These are phyloP conservation scores for Stenogyne calaminthoides DNA, from an alignment of 305 asterid species.

Conservation along the genomic window DNA sequence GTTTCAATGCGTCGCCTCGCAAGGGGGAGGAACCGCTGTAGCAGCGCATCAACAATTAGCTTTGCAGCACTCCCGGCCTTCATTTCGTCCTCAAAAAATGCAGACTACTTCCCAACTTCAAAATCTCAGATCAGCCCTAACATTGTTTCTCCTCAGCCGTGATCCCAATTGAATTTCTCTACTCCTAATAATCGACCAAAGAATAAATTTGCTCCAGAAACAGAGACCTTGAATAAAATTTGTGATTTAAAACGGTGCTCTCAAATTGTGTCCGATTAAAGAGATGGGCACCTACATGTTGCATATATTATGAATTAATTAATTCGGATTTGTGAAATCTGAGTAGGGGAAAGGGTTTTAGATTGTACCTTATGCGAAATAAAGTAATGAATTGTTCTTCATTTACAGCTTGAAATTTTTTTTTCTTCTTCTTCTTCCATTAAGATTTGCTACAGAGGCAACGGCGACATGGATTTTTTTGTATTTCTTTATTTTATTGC, in stretches of 20 bases:
- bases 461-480: slow-evolving; percentile 35
- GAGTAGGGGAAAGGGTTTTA: slow-evolving; percentile 8
- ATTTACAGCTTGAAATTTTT: slow-evolving; percentile 33
- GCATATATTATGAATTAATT: background rate
- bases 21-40: slow-evolving; percentile 98
- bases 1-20: slow-evolving; percentile 98
- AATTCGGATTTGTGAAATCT: slow-evolving; percentile 17
- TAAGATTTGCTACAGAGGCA: slow-evolving; percentile 33
- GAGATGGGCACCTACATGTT: slow-evolving; percentile 1
- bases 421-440: slow-evolving; percentile 41
- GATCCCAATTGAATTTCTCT: slow-evolving; percentile 42
- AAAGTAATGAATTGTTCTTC: slow-evolving; percentile 28
- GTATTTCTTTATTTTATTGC: slow-evolving; percentile 27
- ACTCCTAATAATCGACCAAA: slow-evolving; percentile 16
- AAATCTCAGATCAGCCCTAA: slow-evolving; percentile 41
- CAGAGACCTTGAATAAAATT: background rate
- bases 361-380: slow-evolving; percentile 39
- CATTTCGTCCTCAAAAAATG: slow-evolving; percentile 51
- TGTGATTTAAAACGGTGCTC: slow-evolving; percentile 23
- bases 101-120: slow-evolving; percentile 40
- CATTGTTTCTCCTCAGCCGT: slow-evolving; percentile 27
- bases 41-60: slow-evolving; percentile 93
- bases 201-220: slow-evolving; percentile 15
- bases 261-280: slow-evolving; percentile 19
- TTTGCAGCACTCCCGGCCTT: slow-evolving; percentile 99